A percentile compares a stretch with the other conserved stretches of the same genome.
Conservation (phyloP, 257 asterid genomes). For the Penstemon eatonii region DNA sequence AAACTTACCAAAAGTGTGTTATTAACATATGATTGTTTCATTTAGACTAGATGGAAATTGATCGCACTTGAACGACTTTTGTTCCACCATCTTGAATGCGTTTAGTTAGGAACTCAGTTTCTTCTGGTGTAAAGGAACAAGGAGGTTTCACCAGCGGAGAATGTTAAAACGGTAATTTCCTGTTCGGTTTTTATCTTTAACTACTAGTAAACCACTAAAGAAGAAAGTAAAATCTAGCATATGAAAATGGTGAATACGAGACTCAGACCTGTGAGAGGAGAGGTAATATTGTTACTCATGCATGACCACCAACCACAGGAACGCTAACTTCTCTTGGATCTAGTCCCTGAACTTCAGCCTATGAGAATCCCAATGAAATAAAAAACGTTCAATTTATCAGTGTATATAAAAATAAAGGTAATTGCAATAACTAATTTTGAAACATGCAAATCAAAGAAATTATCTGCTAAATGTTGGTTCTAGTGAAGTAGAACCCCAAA, state of each 20-base stretch:
- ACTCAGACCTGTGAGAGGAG: slow-evolving; percentile 78
- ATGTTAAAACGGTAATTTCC: slow-evolving; percentile 3
- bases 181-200: neutral
- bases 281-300: slow-evolving; percentile 90
- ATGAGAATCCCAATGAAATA: slow-evolving; percentile 8
- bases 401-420: neutral
- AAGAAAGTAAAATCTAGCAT: neutral
- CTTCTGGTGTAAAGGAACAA: slow-evolving; percentile 76
- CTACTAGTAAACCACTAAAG: slow-evolving; percentile 1
- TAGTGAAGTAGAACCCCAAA: neutral
- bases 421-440: too few relatives aligned
- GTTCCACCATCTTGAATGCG: slow-evolving; percentile 97
- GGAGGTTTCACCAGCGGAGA: slow-evolving; percentile 76
- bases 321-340: slow-evolving; percentile 85
- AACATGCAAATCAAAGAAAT: neutral
- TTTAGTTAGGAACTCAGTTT: slow-evolving; percentile 71
- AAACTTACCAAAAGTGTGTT: neutral
- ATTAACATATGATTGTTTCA: neutral
- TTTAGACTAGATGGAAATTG: neutral
- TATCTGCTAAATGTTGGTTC: neutral
- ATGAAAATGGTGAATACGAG: neutral
- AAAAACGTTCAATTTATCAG: neutral
- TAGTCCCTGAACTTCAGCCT: slow-evolving; percentile 95
- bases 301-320: slow-evolving; percentile 96
- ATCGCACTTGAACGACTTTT: slow-evolving; percentile 75